Conservation (phyloP, 75 land plant species). For the Pinus albicaulis region DNA sequence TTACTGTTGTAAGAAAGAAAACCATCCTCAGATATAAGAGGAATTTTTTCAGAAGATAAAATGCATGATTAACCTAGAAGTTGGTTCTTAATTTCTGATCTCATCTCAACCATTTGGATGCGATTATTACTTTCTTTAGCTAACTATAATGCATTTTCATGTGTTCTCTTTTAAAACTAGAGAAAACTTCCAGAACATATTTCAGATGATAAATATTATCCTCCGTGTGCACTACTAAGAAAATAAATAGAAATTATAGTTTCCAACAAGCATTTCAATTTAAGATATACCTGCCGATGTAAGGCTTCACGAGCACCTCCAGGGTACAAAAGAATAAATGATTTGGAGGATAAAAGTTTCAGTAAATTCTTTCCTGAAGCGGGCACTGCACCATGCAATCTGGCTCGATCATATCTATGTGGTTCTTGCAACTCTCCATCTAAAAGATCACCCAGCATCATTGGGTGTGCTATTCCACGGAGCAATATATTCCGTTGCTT, state of each 20-base stretch:
- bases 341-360: conserved; percentile 34
- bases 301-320: conserved; percentile 70
- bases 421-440: conserved; percentile 34
- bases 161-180: too few relatives aligned
- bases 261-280: neutral
- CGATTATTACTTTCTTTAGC: too few relatives aligned
- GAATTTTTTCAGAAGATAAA: too few relatives aligned
- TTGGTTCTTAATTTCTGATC: too few relatives aligned
- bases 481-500: conserved; percentile 24
- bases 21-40: too few relatives aligned
- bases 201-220: neutral
- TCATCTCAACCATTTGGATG: too few relatives aligned
- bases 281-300: conserved; percentile 48
- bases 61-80: too few relatives aligned
- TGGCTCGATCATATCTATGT: conserved; percentile 18
- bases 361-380: conserved; percentile 34
- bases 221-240: neutral
- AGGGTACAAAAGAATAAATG: conserved; percentile 46
- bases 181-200: too few relatives aligned
- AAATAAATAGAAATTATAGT: neutral
- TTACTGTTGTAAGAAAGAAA: too few relatives aligned
- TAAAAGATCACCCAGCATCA: conserved; percentile 20
- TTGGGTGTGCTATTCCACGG: conserved; percentile 65
- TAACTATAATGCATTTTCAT: too few relatives aligned
- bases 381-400: conserved; percentile 54